Base-by-base conservation (phyloP, 768 basidiomycete species). In the Chlorophyllum brunneum region DNA sequence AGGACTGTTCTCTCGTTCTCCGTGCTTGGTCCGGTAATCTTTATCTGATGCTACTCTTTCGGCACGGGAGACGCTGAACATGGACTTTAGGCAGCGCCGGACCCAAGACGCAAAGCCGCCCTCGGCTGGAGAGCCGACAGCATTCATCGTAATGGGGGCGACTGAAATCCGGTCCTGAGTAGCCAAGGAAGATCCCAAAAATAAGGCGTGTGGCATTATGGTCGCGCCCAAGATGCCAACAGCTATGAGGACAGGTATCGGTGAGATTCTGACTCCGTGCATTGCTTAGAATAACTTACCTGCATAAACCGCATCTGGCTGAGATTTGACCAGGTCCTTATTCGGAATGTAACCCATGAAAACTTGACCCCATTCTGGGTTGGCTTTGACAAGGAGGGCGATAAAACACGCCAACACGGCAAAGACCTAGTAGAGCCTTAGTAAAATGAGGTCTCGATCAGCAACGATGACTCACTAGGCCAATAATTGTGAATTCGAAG, bases 171-270 rank as follows among this genome's bases (percentile, higher is more conserved):
- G 68, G 51, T 71, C 66, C 33, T 69, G 67, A 0, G 69, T 64
- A 24, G 70, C 67, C 7, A 70, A 56, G n/a, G 66, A 66, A 2
- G 68, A 71, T 2, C 70, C 70, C 36, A 70, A 57, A 55, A 69
- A 71, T 48, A 72, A 56, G 4, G 82, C 81, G 63, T 89, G 88
- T 1, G 89, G 88, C 88, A 90, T 91, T 49, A 89, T 81, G 2
- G 88, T 90, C 2, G 88, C 85, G 43, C 83, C 82, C 3, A 83
- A 57, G 40, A 85, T 81, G 26, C 82, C 82, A 51, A 82, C 75
- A 26, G 80, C 78, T 81, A 54, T n/a, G 26, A 49, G 45, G 44
- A 58, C 53, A 66, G 48, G 23, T 15, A 33, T 27, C 24, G 31
- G 23, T 30, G n/a, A 16, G 4, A 27, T 16, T 3, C 31, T 9